Percentiles rank a stretch among this genome's conserved stretches.
Conservation (phyloP, 495 filamentous ascomycete genomes). For the Daldinia vernicosa region DNA sequence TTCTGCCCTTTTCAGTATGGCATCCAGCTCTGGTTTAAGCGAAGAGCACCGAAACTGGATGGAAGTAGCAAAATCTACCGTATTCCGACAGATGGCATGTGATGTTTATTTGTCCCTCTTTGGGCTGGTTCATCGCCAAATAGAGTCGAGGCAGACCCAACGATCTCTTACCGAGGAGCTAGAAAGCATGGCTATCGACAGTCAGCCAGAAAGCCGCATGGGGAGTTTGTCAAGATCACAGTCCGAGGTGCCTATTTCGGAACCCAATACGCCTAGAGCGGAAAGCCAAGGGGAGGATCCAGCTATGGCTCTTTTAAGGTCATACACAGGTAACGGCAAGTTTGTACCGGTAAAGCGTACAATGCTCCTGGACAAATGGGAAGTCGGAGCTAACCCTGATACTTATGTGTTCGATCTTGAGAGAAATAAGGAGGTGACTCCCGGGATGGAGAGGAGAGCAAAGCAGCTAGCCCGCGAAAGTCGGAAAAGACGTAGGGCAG, state of each 20-base stretch:
- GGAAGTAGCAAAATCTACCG: not conserved
- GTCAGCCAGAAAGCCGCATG: constrained; percentile 32
- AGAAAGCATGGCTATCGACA: constrained; percentile 38
- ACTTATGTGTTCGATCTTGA: constrained; percentile 46
- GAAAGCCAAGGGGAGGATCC: constrained; percentile 36
- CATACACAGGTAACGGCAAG: constrained; percentile 45
- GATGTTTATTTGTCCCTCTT: constrained; percentile 41
- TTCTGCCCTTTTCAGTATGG: constrained; percentile 20
- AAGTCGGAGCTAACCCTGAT: constrained; percentile 32
- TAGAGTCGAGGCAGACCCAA: constrained; percentile 11
- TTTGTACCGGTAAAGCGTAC: constrained; percentile 38
- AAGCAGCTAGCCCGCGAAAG: constrained; percentile 39
- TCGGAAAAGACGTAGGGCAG: constrained; percentile 42
- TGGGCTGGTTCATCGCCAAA: constrained; percentile 34
- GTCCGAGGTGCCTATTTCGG: constrained; percentile 19
- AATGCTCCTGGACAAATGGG: constrained; percentile 46
- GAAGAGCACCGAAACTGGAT: constrained; percentile 2
- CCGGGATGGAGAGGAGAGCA: constrained; percentile 34
- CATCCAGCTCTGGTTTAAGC: not conserved
- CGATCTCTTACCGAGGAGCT: constrained; percentile 17
- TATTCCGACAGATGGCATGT: constrained; percentile 35
- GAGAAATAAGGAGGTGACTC: constrained; percentile 27
- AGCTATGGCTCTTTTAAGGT: constrained; percentile 41
- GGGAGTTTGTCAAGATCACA: constrained; percentile 27
- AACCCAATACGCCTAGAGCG: constrained; percentile 18